Evolutionary conservation across 2,329 filamentous ascomycete species (phyloP).

Genomic region (Pseudogymnoascus pannorum): DNA sequence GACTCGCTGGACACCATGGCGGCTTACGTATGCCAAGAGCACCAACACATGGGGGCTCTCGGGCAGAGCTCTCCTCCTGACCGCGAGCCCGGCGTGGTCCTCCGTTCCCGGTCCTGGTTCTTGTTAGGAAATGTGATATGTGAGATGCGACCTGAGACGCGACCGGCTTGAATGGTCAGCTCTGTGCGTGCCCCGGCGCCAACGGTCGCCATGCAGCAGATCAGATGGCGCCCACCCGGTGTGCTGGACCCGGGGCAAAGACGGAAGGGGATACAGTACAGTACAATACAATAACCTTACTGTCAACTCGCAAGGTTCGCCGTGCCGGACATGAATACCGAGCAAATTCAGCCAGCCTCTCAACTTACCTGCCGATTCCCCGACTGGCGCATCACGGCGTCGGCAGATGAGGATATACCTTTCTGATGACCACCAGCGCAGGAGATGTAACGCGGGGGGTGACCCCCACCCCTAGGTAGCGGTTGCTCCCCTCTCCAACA

Average conservation of each 20-base stretch:
- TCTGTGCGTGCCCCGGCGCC: not conserved
- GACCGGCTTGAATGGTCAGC: not conserved
- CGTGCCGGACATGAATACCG: not conserved
- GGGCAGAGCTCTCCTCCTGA: not conserved
- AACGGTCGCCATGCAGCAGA: not conserved
- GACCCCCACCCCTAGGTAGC: not conserved
- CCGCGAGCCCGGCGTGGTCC: not conserved
- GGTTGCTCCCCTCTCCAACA: not conserved
- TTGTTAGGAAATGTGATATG: conserved; percentile 1
- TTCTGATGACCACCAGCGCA: not conserved
- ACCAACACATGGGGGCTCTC: not conserved
- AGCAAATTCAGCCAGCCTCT: not conserved
- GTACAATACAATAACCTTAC: not conserved
- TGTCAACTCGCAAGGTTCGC: not conserved
- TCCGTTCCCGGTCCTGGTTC: not conserved
- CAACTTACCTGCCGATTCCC: not conserved
- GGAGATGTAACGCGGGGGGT: not conserved
- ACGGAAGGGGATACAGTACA: not conserved
- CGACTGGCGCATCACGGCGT: not conserved
- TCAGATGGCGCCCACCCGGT: not conserved
- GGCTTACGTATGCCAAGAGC: not conserved
- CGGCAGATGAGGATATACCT: not conserved
- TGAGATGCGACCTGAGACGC: not conserved
- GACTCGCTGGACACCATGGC: not conserved
- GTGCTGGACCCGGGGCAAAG: not conserved